A percentile compares a stretch with the other conserved stretches of the same genome.
Conservation (phyloP, 345 rosid genomes). For the Citrus inodora region DNA sequence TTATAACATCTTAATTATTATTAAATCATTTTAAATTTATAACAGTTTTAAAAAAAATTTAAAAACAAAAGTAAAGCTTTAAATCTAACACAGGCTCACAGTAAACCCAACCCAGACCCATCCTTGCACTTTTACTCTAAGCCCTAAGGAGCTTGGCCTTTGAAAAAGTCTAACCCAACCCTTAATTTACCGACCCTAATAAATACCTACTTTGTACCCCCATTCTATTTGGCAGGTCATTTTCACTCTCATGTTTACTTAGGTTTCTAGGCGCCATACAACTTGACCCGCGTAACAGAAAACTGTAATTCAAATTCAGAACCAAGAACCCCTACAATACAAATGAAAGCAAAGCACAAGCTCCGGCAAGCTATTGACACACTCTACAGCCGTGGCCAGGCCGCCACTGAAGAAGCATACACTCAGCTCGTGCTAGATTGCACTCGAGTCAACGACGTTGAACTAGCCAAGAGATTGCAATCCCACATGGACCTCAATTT, state of each 20-base stretch:
- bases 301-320: conserved; percentile 19
- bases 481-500: conserved; percentile 49
- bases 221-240: too few relatives aligned
- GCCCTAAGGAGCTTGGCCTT: too few relatives aligned
- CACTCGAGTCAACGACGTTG: conserved; percentile 41
- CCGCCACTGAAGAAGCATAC: conserved; percentile 36
- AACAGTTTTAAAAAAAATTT: accelerated
- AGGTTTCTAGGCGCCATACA: neutral
- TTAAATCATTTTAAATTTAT: accelerated
- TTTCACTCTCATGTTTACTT: too few relatives aligned
- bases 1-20: too few relatives aligned
- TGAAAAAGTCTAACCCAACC: too few relatives aligned
- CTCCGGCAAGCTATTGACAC: conserved; percentile 48
- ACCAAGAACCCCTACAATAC: neutral
- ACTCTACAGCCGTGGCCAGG: conserved; percentile 23
- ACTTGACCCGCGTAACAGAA: conserved; percentile 9
- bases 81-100: too few relatives aligned
- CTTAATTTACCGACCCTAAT: too few relatives aligned
- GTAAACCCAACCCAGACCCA: too few relatives aligned
- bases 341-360: conserved; percentile 32
- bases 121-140: too few relatives aligned
- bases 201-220: too few relatives aligned
- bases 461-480: conserved; percentile 44
- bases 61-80: too few relatives aligned
- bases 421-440: conserved; percentile 48